Percentiles rank a stretch among this genome's conserved stretches.
phyloP scores from a whole-genome alignment of 2,329 filamentous ascomycete genomes.

The Epichloe scottii region DNA sequence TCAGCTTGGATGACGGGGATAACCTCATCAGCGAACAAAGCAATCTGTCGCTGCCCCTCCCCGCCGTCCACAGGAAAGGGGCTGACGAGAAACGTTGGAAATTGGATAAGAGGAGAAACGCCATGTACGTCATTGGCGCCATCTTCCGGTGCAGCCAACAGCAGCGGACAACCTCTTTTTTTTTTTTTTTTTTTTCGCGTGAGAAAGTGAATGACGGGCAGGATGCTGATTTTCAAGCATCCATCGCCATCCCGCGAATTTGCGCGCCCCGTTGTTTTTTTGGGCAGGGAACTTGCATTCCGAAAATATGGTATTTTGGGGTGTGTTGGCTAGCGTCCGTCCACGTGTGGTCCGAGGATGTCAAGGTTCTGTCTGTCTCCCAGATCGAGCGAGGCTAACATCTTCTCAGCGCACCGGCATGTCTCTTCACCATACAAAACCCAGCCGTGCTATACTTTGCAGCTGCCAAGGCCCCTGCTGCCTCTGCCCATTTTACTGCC shows the following conservation, averaged over 20 bases:
- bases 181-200: no score
- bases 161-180: no score
- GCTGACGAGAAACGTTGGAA: not conserved
- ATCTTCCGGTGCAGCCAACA: not conserved
- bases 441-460: not conserved
- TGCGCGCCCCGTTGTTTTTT: no score
- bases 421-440: not conserved
- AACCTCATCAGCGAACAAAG: no score
- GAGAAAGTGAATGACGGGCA: no score
- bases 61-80: no score
- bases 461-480: not conserved
- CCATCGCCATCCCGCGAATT: no score
- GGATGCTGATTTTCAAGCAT: no score
- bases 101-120: not conserved
- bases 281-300: not conserved
- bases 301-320: not conserved
- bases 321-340: not conserved
- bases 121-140: not conserved
- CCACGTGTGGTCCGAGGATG: not conserved
- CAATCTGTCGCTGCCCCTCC: no score
- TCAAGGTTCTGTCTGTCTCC: not conserved
- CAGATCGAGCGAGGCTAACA: slow-evolving; percentile 1
- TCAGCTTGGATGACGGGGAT: no score
- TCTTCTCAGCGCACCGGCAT: not conserved
- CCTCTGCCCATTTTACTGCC: not conserved